Evolutionary conservation across 192 early-diverging fungal species (phyloP).

Genomic region (Podila verticillata): DNA sequence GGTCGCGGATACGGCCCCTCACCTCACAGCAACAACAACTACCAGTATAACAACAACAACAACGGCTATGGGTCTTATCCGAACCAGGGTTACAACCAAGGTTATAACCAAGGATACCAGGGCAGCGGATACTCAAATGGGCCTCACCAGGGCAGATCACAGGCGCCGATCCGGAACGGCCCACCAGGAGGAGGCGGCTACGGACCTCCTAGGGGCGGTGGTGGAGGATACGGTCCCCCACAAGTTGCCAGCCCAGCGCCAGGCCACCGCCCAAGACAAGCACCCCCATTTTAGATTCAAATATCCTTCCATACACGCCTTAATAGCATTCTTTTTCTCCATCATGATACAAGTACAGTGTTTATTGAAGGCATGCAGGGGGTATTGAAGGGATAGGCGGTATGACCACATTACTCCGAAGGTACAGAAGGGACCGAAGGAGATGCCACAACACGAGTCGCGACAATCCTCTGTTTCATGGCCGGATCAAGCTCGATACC

Average conservation of each 20-base stretch:
- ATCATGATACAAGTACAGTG: neutral
- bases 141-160: neutral
- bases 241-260: neutral
- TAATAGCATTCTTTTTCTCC: neutral
- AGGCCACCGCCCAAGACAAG: neutral
- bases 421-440: too few species aligned
- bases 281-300: neutral
- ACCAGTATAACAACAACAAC: neutral
- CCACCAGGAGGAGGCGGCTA: too few species aligned
- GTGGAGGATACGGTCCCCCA: neutral
- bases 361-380: too few species aligned
- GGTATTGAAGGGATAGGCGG: too few species aligned
- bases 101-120: neutral
- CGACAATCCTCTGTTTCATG: constrained; percentile 31
- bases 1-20: neutral
- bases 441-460: constrained; percentile 8
- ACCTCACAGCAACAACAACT: neutral
- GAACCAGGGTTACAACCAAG: neutral
- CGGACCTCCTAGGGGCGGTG: neutral
- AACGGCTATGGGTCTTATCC: neutral
- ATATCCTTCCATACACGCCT: neutral
- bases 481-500: constrained; percentile 18
- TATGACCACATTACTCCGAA: too few species aligned
- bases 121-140: neutral
- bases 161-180: too few species aligned